Conservation (phyloP, 495 filamentous ascomycete genomes). For the Annulohypoxylon nitens region DNA sequence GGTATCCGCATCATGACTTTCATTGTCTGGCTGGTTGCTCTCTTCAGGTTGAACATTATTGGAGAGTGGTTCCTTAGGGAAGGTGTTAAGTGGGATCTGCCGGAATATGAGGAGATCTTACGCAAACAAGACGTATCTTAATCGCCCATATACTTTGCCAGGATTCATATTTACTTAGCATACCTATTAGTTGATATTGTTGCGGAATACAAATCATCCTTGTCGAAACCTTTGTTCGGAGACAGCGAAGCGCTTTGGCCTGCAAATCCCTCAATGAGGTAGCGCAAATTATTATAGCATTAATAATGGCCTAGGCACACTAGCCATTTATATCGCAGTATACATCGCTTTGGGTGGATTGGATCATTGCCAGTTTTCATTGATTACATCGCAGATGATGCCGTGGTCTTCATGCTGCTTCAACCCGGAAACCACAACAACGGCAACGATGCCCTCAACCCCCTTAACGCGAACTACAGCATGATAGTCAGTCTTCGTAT, state of each 20-base stretch:
- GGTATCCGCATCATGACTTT: conserved; percentile 51
- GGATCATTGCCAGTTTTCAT: conserved; percentile 57
- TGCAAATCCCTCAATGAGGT: not conserved
- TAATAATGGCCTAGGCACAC: too few species aligned
- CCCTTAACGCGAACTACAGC: conserved; percentile 68
- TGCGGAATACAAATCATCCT: too few species aligned
- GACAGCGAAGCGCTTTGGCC: not conserved
- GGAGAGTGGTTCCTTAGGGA: conserved; percentile 48
- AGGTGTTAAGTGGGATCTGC: conserved; percentile 57
- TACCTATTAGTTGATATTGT: not conserved
- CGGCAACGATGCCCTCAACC: conserved; percentile 78
- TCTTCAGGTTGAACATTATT: conserved; percentile 54
- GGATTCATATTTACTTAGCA: not conserved
- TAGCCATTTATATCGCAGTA: not conserved
- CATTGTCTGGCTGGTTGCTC: conserved; percentile 50
- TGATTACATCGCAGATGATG: conserved; percentile 75
- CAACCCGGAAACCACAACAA: conserved; percentile 80
- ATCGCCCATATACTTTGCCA: too few species aligned
- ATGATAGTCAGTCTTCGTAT: conserved; percentile 6
- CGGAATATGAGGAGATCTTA: conserved; percentile 56
- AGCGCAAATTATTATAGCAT: too few species aligned
- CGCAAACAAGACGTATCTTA: not conserved
- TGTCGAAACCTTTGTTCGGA: not conserved
- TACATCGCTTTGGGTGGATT: not conserved
- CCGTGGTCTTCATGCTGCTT: conserved; percentile 83